phyloP scores from a whole-genome alignment of 2,329 filamentous ascomycete genomes.

The Xylariaceae sp. region DNA sequence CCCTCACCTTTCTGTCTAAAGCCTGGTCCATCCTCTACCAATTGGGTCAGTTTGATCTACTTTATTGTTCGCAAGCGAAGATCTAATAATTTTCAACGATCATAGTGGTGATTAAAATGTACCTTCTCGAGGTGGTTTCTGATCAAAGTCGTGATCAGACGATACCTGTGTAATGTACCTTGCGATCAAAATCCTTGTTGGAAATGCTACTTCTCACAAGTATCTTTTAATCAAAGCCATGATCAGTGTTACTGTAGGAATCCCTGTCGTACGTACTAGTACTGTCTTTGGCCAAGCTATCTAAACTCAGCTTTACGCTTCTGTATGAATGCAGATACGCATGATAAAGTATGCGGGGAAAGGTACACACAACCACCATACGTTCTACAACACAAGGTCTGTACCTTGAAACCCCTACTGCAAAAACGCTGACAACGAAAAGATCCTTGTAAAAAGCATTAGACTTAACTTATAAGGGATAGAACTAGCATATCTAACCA shows the following conservation, averaged over 20 bases:
- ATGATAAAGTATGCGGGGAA: too few species aligned
- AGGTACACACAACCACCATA: too few species aligned
- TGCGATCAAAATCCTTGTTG: constrained; percentile 13
- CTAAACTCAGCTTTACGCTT: too few species aligned
- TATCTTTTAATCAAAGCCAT: constrained; percentile 20
- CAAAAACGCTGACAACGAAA: too few species aligned
- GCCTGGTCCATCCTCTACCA: constrained; percentile 4
- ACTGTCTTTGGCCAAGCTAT: too few species aligned
- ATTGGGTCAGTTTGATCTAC: neutral
- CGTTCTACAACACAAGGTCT: too few species aligned
- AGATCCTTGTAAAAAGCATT: too few species aligned
- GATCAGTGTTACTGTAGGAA: constrained; percentile 2
- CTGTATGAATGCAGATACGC: too few species aligned
- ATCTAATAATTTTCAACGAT: constrained; percentile 8
- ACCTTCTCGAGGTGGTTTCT: constrained; percentile 14
- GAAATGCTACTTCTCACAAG: constrained; percentile 7
- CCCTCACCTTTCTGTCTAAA: neutral
- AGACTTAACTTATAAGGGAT: too few species aligned
- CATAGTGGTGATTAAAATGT: neutral
- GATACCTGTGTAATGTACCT: constrained; percentile 20
- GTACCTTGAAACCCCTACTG: too few species aligned
- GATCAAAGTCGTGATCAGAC: constrained; percentile 18
- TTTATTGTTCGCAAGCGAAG: neutral
- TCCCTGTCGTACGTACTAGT: too few species aligned
- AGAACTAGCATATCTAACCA: too few species aligned